Evolutionary conservation across 2,329 filamentous ascomycete genomes (phyloP).

Genomic region (Chrysoporthe austroafricana): DNA sequence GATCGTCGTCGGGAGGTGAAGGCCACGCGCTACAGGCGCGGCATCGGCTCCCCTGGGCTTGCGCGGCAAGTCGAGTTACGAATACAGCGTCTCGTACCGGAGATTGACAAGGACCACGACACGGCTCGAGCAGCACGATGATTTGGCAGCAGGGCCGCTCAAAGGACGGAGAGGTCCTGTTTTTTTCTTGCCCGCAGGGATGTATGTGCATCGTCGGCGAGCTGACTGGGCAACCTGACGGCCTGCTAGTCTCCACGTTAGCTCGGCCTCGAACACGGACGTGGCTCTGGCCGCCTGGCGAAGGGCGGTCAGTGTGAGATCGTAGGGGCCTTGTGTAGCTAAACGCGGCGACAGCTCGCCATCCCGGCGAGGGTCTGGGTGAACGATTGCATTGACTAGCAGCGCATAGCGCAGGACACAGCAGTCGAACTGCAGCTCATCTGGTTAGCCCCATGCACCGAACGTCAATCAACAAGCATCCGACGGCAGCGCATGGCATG

Average conservation of each 20-base stretch:
- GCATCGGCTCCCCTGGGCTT: conserved; percentile 10
- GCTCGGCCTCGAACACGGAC: conserved; percentile 4
- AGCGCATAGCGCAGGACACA: background rate
- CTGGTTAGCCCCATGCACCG: conserved; percentile 4
- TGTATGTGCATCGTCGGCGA: background rate
- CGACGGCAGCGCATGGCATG: conserved; percentile 4
- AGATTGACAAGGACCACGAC: conserved; percentile 13
- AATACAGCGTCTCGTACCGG: conserved; percentile 8
- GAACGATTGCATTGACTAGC: background rate
- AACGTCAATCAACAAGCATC: background rate
- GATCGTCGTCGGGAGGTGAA: background rate
- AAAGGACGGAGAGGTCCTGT: too few relatives aligned
- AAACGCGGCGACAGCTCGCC: background rate
- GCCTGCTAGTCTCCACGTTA: conserved; percentile 10
- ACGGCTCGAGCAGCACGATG: conserved; percentile 12
- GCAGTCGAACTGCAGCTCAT: conserved; percentile 3
- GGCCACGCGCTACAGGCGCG: background rate
- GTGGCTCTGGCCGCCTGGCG: conserved; percentile 5
- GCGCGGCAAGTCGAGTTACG: conserved; percentile 2
- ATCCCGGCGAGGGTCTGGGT: background rate
- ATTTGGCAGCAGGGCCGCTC: conserved; percentile 2
- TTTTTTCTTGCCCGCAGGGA: conserved; percentile 1
- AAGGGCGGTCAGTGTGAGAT: conserved; percentile 24
- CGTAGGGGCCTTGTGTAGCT: background rate
- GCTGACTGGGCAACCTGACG: conserved; percentile 11